Base-by-base conservation (phyloP, 148 eudicot genomes). In the Oxyria digyna region DNA sequence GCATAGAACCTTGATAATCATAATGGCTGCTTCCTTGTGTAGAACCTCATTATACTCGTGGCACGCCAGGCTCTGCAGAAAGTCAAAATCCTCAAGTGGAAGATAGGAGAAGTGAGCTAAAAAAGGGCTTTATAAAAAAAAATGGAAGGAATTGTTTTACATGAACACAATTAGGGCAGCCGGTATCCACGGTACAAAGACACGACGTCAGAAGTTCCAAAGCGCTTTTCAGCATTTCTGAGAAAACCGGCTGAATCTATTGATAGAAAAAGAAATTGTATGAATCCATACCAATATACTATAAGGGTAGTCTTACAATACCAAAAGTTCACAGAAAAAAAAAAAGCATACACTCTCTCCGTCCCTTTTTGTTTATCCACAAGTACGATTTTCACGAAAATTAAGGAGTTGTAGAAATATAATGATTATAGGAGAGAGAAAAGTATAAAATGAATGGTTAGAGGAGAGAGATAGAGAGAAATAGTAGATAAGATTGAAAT, bases 131-230 rank as follows among this genome's bases (percentile, higher is more conserved):
- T 42, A 20, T 43, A 68, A 1, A 42, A 17, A 42, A 17, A n/a
- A 20, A 23, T 27, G 35, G 13, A 43, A 42, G 54, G 20, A 10
- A 27, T 14, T 55, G 67, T 78, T 77, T 54, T 74, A 94, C 99
- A 67, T 94, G 98, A 45, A 81, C 81, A 73, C 98, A 94, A 67
- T 86, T 86, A n/a, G 89, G 98, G 78, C 98, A 94, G 49, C 97
- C 97, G 66, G 81, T 74, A 54, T 87, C 93, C 50, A 75, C 85
- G 9, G 82, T 68, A 76, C 99, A 94, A 71, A 71, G 66, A 79
- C 99, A 94, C 9, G 92, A 86, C 5, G 85, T 79, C 72, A 94
- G 89, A 78, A 91, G 83, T 74, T 91, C 89, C 80, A 86, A 70
- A 72, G 97, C 99, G 59, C 96, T 88, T 59, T 77, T 81, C 57